Evolutionary conservation across 148 eudicot species (phyloP), one percentile per base, ranked within the genome.

Genomic region (Euryodendron excelsum): DNA sequence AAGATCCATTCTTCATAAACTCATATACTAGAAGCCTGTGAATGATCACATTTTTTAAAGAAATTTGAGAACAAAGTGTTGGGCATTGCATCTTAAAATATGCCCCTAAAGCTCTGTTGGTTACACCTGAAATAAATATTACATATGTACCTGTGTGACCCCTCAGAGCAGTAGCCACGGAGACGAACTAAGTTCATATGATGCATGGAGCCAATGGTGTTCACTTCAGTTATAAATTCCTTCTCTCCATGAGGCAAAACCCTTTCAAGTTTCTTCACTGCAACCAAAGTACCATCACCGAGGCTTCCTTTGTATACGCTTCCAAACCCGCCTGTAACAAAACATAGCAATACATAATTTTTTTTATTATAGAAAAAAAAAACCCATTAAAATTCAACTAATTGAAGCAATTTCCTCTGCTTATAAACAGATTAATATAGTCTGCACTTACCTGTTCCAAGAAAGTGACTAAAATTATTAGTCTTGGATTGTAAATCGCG

Each of bases 131-230:
- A 41, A 44, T 23, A 25, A 5, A 5, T 36, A n/a, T 33, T 39
- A 20, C 39, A 33, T 85, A n/a, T n/a, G n/a, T n/a, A 94, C 98
- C 97, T 79, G 9, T 89, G 94, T 67, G 90, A 74, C 6, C 93
- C 97, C 79, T 95, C 97, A 0, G 99, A 93, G 84, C 94, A 95
- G 80, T 95, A 95, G 14, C 99, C 97, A 56, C 94, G 90, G 31
- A 95, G 89, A 5, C 98, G 92, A 77, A 95, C 99, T 84, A 95
- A 90, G 86, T 95, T 95, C 97, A 95, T 90, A 60, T 93, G 99
- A 85, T 95, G 99, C 99, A 95, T 95, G 5, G 98, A 91, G 62
- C 99, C 91, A 30, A 95, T 95, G 4, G 93, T 87, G 81, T 91
- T 95, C 23, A 95, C 99, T 85, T 95, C 99, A 8, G 96, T 93